A percentile compares a stretch with the other conserved stretches of the same genome.
These are phyloP conservation scores for Gymnopilus junonius DNA, from an alignment of 768 basidiomycete species.

Conservation along the genomic window DNA sequence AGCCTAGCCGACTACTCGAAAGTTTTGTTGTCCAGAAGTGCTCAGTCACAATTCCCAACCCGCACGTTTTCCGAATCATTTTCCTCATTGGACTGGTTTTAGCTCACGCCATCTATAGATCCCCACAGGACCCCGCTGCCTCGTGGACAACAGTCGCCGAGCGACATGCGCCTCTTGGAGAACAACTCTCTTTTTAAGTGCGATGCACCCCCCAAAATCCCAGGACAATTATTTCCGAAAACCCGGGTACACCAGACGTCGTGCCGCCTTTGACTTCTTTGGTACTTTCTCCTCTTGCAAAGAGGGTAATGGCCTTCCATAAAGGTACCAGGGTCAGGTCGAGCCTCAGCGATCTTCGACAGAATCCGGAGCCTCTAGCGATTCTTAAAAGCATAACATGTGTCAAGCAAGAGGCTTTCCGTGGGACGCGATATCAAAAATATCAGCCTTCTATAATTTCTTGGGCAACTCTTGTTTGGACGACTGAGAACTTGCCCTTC, in stretches of 20 bases:
- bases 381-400: conserved; percentile 20
- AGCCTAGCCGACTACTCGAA: conserved; percentile 2
- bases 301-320: conserved; percentile 20
- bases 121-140: conserved; percentile 16
- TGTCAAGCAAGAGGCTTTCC: conserved; percentile 16
- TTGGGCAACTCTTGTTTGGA: conserved; percentile 5
- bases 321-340: conserved; percentile 21
- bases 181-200: conserved; percentile 12
- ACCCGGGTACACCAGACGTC: conserved; percentile 12
- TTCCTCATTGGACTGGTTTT: conserved; percentile 1
- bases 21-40: background rate
- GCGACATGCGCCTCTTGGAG: conserved; percentile 12
- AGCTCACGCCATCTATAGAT: conserved; percentile 11
- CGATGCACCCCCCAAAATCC: conserved; percentile 8
- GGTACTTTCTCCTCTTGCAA: conserved; percentile 18
- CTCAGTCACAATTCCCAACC: conserved; percentile 2
- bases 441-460: conserved; percentile 8
- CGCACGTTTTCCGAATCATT: conserved; percentile 2
- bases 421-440: conserved; percentile 21
- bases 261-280: conserved; percentile 18
- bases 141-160: conserved; percentile 16
- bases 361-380: conserved; percentile 20
- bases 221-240: conserved; percentile 16
- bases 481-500: background rate
- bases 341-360: conserved; percentile 25